phyloP scores from a whole-genome alignment of 495 filamentous ascomycete genomes.

The Aspergillus saccharolyticus region DNA sequence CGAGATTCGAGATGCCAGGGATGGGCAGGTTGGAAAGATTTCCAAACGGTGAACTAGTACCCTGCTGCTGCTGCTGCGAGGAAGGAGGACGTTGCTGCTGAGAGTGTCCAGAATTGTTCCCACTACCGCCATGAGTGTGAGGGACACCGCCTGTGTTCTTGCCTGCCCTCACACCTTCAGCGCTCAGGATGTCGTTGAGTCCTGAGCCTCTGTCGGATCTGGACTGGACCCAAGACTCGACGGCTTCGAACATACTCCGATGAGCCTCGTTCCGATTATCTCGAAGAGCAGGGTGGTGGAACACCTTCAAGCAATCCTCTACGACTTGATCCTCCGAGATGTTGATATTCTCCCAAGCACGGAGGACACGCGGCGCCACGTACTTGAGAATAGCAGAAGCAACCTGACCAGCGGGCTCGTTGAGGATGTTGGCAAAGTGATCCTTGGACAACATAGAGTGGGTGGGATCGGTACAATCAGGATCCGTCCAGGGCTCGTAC shows the following conservation, averaged over 20 bases:
- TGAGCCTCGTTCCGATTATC: slow-evolving; percentile 72
- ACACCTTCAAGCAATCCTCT: slow-evolving; percentile 67
- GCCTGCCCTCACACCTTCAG: slow-evolving; percentile 73
- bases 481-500: slow-evolving; percentile 85
- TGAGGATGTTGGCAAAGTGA: slow-evolving; percentile 90
- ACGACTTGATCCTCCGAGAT: slow-evolving; percentile 75
- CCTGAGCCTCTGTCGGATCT: slow-evolving; percentile 55
- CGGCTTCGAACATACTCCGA: slow-evolving; percentile 76
- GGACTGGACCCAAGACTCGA: slow-evolving; percentile 68
- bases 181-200: slow-evolving; percentile 65
- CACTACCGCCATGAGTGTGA: slow-evolving; percentile 17
- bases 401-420: slow-evolving; percentile 78
- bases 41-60: slow-evolving; percentile 31
- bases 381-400: slow-evolving; percentile 77
- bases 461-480: slow-evolving; percentile 81
- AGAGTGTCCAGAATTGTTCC: slow-evolving; percentile 2
- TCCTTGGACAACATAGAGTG: slow-evolving; percentile 95
- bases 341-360: slow-evolving; percentile 82
- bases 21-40: slow-evolving; percentile 39
- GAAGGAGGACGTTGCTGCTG: slow-evolving; percentile 18
- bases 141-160: slow-evolving; percentile 61
- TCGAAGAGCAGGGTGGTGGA: slow-evolving; percentile 84
- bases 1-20: slow-evolving; percentile 37
- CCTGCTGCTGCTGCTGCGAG: slow-evolving; percentile 20
- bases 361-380: slow-evolving; percentile 77